Evolutionary conservation across 2,329 filamentous ascomycete genomes (phyloP).

Genomic region (Rutstroemia sp.): DNA sequence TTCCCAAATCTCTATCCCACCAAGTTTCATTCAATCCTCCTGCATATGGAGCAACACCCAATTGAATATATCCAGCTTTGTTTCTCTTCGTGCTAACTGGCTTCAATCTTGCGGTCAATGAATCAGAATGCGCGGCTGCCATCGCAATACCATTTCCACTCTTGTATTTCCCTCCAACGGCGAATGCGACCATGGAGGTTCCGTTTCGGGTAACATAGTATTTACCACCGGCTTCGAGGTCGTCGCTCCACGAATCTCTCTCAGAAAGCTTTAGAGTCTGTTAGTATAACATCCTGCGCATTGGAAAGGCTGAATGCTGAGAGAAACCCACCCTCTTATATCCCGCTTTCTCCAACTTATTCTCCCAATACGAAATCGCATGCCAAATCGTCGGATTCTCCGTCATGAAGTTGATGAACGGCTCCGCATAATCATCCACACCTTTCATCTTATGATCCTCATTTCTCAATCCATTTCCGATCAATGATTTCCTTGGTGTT

Average conservation of each 20-base stretch:
- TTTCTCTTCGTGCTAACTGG: constrained; percentile 79
- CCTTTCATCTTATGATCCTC: constrained; percentile 15
- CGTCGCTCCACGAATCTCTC: constrained; percentile 67
- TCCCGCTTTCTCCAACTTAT: constrained; percentile 62
- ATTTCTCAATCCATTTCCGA: background rate
- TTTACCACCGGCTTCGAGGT: constrained; percentile 72
- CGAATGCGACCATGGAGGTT: constrained; percentile 78
- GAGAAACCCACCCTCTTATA: constrained; percentile 57
- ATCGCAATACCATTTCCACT: constrained; percentile 83
- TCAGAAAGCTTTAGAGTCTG: constrained; percentile 54
- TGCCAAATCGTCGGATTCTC: constrained; percentile 93
- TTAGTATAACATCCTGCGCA: constrained; percentile 12
- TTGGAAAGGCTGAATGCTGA: background rate
- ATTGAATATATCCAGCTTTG: constrained; percentile 78
- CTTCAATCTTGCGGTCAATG: constrained; percentile 84
- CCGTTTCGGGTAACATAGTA: constrained; percentile 86
- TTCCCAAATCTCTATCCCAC: constrained; percentile 93
- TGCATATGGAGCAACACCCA: constrained; percentile 89
- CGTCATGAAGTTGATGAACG: constrained; percentile 81
- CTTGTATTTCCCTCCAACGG: constrained; percentile 71
- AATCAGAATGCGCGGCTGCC: constrained; percentile 88
- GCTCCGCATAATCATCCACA: constrained; percentile 66
- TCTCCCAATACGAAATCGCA: constrained; percentile 70
- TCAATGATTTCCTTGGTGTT: background rate
- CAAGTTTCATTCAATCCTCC: constrained; percentile 82